These are phyloP conservation scores for Cichorium intybus DNA, from an alignment of 140 eudicot species.

Conservation along the genomic window DNA sequence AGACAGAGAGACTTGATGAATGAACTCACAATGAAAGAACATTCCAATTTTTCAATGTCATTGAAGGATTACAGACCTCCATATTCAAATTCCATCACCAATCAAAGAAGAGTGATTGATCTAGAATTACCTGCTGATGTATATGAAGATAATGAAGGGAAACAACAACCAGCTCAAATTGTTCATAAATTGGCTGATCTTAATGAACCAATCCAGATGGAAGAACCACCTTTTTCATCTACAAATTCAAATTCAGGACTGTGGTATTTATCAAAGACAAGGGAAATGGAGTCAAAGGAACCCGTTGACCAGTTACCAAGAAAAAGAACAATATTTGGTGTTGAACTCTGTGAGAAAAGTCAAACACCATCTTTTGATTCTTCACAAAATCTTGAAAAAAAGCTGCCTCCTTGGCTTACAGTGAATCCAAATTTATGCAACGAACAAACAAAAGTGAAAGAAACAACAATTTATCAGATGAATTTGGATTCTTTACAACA, in stretches of 20 bases:
- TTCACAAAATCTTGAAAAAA: slow-evolving; percentile 30
- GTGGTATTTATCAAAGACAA: slow-evolving; percentile 13
- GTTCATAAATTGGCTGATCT: slow-evolving; percentile 38
- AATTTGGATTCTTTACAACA: slow-evolving; percentile 61
- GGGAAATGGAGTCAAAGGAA: slow-evolving; percentile 31
- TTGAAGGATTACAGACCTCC: slow-evolving; percentile 16
- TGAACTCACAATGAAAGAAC: slow-evolving; percentile 36
- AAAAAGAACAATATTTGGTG: slow-evolving; percentile 61
- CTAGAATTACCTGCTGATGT: slow-evolving; percentile 38
- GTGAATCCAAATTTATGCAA: slow-evolving; percentile 9
- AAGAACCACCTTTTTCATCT: slow-evolving; percentile 33
- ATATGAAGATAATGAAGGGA: slow-evolving; percentile 25
- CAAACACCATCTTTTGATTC: slow-evolving; percentile 28
- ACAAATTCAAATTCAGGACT: slow-evolving; percentile 25
- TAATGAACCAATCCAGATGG: slow-evolving; percentile 42
- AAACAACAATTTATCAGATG: slow-evolving; percentile 42
- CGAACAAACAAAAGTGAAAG: slow-evolving; percentile 31
- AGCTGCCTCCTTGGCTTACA: slow-evolving; percentile 46
- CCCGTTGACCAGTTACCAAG: slow-evolving; percentile 22
- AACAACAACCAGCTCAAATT: slow-evolving; percentile 5
- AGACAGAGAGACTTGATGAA: slow-evolving; percentile 69
- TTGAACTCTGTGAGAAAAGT: slow-evolving; percentile 55
- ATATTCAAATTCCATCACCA: not conserved
- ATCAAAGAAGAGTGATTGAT: slow-evolving; percentile 34
- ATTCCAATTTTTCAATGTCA: slow-evolving; percentile 9